Evolutionary conservation across 805 yeast species (phyloP), one percentile per base, ranked within the genome.

Genomic region (Wickerhamiella australiensis): DNA sequence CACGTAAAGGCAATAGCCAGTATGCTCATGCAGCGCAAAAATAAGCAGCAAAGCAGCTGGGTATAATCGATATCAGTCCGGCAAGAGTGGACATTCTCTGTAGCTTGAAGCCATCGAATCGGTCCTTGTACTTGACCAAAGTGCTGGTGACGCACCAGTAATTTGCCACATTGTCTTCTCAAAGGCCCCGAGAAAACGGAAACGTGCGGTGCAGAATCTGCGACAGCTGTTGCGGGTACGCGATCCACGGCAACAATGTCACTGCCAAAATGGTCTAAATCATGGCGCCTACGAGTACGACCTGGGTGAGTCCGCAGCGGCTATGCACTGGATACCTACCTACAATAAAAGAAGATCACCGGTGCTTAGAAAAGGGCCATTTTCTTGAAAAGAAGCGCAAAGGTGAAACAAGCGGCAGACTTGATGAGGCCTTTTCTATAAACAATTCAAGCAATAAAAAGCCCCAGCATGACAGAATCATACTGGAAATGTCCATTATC

Each of bases 401-500:
- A 60, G 2, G 86, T 82, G 63, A 88, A 92, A 68, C 82, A 79
- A 1, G 83, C 64, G 3, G 95, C 79, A 0, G 94, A 90, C 9
- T 79, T 56, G 8, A 80, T 72, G 49, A 77, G 73, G 59, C 78
- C 77, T 11, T 41, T 13, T 26, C 78, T 84, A 27, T 82, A 61
- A 33, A 90, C 68, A 40, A 92, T 67, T 0, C 94, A 73, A 49
- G 78, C 68, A 23, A 86, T 69, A 4, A 90, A 73, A 15, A 90
- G 69, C 0, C 98, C 98, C 31, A 92, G 74, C 97, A 92, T 90
- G 22, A 92, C 94, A 0, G 87, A 77, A 59, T 92, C 92, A 66
- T 79, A 90, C 67, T 94, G 98, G 68, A 92, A 92, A 66, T 92
- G 98, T 5, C 98, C 98, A 65, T 92, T 96, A 62, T 92, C 99